Base-by-base conservation (phyloP, 352 stramenopile species). In the Pythium oligandrum region DNA sequence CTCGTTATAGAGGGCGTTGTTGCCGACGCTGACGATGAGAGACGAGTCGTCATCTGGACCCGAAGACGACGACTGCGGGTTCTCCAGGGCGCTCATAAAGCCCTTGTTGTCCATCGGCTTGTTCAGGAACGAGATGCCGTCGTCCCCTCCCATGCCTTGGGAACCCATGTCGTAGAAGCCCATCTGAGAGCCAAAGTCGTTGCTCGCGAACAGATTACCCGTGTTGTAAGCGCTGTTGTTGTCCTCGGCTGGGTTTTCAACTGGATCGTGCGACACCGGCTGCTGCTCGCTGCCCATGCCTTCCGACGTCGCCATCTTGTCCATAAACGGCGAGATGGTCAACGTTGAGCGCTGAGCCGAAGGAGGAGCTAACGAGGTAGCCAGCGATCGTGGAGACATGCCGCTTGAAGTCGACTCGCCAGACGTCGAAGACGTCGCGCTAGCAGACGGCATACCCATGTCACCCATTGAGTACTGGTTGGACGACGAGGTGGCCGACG, bases 281-380 rank as follows among this genome's bases (percentile, higher is more conserved):
- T 69, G 57, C 36, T 75, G 57, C 35, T 72, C 64, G 4, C 42
- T 55, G 38, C 47, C 34, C 36, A 52, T 39, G 43, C 82, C 51
- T 10, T 55, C 56, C 2, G 70, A 26, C 17, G 17, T 66, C 6
- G 64, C 71, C 26, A 80, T 75, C 47, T 88, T 86, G 66, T 86
- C 86, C 75, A 88, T 88, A 52, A 71, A 88, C 8, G 75, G 76
- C 40, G 76, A 90, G 48, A 88, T 86, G 32, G 77, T 86, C 35
- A 88, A 68, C 3, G 65, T 72, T 4, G 75, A 71, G 2, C 76
- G 73, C 36, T 83, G 74, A 8, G 52, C 61, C 33, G 67, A 66
- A 10, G 45, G 4, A 8, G 45, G 51, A 48, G 42, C 47, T 17
- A 64, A 31, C 44, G 51, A 40, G 31, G 54, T 55, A 35, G 43